Base-by-base conservation (phyloP, 352 stramenopile species). In the Thalassiosira ordinaria region DNA sequence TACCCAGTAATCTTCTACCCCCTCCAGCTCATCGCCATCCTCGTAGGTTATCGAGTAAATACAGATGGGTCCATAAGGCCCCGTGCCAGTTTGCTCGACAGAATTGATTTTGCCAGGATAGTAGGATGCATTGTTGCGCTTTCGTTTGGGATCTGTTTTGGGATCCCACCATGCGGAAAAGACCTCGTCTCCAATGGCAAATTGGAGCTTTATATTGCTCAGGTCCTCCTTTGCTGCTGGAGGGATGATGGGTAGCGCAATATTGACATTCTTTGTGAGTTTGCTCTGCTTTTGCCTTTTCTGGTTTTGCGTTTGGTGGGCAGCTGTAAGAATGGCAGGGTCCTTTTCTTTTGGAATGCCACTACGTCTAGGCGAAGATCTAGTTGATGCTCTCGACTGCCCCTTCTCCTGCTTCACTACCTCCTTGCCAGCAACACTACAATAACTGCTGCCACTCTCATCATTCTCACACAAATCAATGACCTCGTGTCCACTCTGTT, bases 1-100 rank as follows among this genome's bases (percentile, higher is more conserved):
- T 5, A 82, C 64, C 6, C 27, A 76, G n/a, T 39, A 31, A 26
- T 82, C 64, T 13, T 76, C 46, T n/a, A 79, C 20, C 3, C 52
- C 44, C 14, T 61, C 26, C 1, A 55, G 18, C 24, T 61, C 46
- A 41, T 82, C 73, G 0, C 73, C 73, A 62, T 82, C 73, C 24
- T 74, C 63, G 49, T 60, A 80, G 20, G 31, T 35, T 18, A 80
- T 39, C 18, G 16, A 13, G 37, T 74, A 74, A 0, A 55, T 11
- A 3, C 52, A 27, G 8, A 18, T 53, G 14, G 53, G 51, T 16
- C 63, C 63, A 29, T 75, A 74, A 16, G 24, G 13, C 16, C 57
- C 26, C 11, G 14, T 37, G 13, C 27, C 14, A 4, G 26, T 35
- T 18, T 62, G 24, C 27, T 47, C 8, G 31, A 35, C 37, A 20